Evolutionary conservation across 768 basidiomycete genomes (phyloP).

Genomic region (Solioccasus polychromus): DNA sequence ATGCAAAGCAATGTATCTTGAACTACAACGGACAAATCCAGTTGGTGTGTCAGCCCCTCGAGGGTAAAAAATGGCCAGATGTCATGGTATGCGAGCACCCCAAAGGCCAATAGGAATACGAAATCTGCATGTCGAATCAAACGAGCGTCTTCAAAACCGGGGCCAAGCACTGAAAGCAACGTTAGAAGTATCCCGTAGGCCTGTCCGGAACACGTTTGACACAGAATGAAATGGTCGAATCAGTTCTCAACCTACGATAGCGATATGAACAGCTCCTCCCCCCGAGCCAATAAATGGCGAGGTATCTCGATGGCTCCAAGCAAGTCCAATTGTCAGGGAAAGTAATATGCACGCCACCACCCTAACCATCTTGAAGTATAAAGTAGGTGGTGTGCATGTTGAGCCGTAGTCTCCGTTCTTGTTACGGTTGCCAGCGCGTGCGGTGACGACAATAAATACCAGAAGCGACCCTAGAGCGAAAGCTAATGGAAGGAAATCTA

Average conservation of each 20-base stretch:
- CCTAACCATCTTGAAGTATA: not conserved
- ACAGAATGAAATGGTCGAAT: not conserved
- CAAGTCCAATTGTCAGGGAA: not conserved
- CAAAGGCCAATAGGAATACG: slow-evolving; percentile 4
- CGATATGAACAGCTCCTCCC: not conserved
- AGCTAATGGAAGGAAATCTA: not conserved
- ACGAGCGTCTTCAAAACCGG: not conserved
- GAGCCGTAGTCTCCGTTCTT: not conserved
- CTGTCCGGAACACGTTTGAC: not conserved
- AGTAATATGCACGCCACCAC: not conserved
- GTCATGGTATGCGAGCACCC: not conserved
- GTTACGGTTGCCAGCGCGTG: not conserved
- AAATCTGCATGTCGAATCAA: slow-evolving; percentile 15
- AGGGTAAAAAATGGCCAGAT: slow-evolving; percentile 10
- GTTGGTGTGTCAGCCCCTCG: not conserved
- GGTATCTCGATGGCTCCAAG: not conserved
- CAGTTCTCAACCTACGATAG: not conserved
- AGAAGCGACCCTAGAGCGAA: slow-evolving; percentile 1
- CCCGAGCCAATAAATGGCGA: not conserved
- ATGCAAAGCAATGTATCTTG: slow-evolving; percentile 1
- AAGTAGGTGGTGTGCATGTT: not conserved
- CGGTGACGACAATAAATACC: not conserved
- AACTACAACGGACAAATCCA: not conserved
- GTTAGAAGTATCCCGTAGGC: slow-evolving; percentile 8
- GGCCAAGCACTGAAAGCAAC: not conserved